Percentiles rank a stretch among this genome's conserved stretches.
phyloP scores from a whole-genome alignment of 257 asterid genomes.

The Jacaranda copaia region DNA sequence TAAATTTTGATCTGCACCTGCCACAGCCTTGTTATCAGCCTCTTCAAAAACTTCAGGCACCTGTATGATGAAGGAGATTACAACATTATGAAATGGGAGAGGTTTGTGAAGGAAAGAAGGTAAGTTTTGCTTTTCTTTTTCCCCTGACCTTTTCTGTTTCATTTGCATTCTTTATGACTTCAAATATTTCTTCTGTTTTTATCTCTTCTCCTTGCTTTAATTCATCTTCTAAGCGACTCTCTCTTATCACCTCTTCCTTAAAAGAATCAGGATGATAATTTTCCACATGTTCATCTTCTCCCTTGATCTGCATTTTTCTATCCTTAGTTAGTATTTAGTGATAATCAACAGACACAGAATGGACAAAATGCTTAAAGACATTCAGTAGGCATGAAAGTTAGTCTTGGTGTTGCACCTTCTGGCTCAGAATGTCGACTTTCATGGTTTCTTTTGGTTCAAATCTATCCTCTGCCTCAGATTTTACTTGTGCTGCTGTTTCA shows the following conservation, averaged over 20 bases:
- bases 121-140: not conserved
- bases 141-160: slow-evolving; percentile 32
- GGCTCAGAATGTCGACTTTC: slow-evolving; percentile 28
- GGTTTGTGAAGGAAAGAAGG: slow-evolving; percentile 15
- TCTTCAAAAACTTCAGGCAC: slow-evolving; percentile 35
- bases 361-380: slow-evolving; percentile 22
- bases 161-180: slow-evolving; percentile 25
- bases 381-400: slow-evolving; percentile 15
- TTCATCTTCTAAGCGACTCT: slow-evolving; percentile 34
- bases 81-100: slow-evolving; percentile 25
- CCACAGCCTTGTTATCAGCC: slow-evolving; percentile 34
- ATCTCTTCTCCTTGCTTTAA: slow-evolving; percentile 34
- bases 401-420: slow-evolving; percentile 41
- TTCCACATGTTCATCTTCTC: slow-evolving; percentile 39
- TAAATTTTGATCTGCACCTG: slow-evolving; percentile 34
- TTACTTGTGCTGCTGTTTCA: slow-evolving; percentile 38
- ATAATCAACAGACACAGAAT: slow-evolving; percentile 18
- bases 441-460: slow-evolving; percentile 33
- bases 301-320: slow-evolving; percentile 39
- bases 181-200: slow-evolving; percentile 23
- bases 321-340: slow-evolving; percentile 30
- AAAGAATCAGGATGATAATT: slow-evolving; percentile 32
- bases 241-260: slow-evolving; percentile 41
- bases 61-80: slow-evolving; percentile 43
- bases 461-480: slow-evolving; percentile 33